Evolutionary conservation across 306 rosid species (phyloP), one percentile per base, ranked within the genome.

Genomic region (Vigna mungo): DNA sequence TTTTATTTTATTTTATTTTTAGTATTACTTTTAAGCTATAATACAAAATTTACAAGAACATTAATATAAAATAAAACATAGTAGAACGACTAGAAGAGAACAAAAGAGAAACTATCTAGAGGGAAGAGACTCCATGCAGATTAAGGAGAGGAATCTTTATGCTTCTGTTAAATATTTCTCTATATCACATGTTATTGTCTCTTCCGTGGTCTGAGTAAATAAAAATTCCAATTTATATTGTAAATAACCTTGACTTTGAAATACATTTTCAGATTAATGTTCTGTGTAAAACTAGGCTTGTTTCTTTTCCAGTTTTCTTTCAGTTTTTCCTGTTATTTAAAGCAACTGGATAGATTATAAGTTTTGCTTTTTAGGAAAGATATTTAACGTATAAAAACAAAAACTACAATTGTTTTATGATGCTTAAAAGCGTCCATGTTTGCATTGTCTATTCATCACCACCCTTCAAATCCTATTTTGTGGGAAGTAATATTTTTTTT

Each of bases 291-390:
- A 8, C 20, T 7, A 46, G 59, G 37, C 16, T 20, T 72, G 10
- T 41, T 11, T 37, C 13, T 56, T 9, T 43, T 52, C 63, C 15
- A 30, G 9, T 14, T 52, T 34, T 51, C 18, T 30, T 30, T 30
- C 34, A 30, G 34, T 72, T 30, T 30, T 3, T 4, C 30, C 25
- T 18, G 20, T 18, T 53, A 53, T 17, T 53, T 53, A 17, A 53
- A 53, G 13, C 25, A 18, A 53, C 27, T 32, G 60, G 39, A 4
- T 4, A 72, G 61, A 30, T 66, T 20, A 68, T 3, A 25, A n/a
- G 8, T 59, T 74, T 44, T 59, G 2, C n/a, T 47, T 60, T 27
- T 16, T 16, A 36, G 37, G 23, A 47, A 75, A 61, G 61, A 62
- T 7, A 34, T 32, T 48, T 34, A 62, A 47, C 48, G 54, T 13